Evolutionary conservation across 2,329 filamentous ascomycete species (phyloP).

Genomic region (Emergomyces orientalis): DNA sequence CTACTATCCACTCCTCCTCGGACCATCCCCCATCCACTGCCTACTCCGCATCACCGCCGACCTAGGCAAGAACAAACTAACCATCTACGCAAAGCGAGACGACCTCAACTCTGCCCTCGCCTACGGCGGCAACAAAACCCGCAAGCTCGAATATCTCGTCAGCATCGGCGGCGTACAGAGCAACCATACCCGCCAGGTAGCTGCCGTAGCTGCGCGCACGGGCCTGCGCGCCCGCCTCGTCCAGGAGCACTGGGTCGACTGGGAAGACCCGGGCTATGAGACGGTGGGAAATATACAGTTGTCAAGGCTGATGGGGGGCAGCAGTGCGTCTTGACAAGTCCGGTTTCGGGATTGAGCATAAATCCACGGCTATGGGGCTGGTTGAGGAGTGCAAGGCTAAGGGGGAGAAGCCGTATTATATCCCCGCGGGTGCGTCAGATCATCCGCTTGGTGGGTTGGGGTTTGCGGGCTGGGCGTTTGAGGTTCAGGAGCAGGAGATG

Average conservation of each 20-base stretch:
- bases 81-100: constrained; percentile 62
- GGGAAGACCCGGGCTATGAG: constrained; percentile 50
- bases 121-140: constrained; percentile 60
- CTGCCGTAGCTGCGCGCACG: constrained; percentile 50
- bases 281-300: constrained; percentile 64
- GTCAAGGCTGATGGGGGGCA: constrained; percentile 57
- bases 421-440: constrained; percentile 61
- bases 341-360: constrained; percentile 60
- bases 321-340: constrained; percentile 52
- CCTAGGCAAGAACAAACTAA: constrained; percentile 48
- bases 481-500: constrained; percentile 55
- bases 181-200: constrained; percentile 61
- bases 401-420: constrained; percentile 59
- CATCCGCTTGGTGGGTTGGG: constrained; percentile 61
- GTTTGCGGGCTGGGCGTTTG: constrained; percentile 62
- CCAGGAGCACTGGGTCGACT: constrained; percentile 62
- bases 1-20: constrained; percentile 53
- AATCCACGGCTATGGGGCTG: constrained; percentile 48
- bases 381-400: constrained; percentile 43
- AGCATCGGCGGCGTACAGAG: constrained; percentile 60
- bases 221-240: constrained; percentile 46
- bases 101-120: constrained; percentile 61
- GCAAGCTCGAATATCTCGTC: constrained; percentile 61
- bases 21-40: constrained; percentile 58
- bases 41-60: constrained; percentile 56